These are phyloP conservation scores for Melastoma candidum DNA, from an alignment of 441 rosid genomes.

Conservation along the genomic window DNA sequence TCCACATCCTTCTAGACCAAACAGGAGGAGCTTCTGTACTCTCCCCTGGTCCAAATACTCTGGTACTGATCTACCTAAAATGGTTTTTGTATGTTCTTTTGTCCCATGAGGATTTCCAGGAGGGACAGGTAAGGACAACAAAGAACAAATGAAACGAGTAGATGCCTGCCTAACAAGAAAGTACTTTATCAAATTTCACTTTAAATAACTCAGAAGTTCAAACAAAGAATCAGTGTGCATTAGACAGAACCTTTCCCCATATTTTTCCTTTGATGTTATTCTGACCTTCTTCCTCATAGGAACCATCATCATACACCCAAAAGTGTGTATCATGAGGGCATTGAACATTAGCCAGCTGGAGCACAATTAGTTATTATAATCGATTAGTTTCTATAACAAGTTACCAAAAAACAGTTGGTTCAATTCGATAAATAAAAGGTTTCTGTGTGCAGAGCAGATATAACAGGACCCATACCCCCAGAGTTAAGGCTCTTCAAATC, in stretches of 20 bases:
- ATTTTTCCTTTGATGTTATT: slow-evolving; percentile 38
- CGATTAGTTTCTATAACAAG: slow-evolving; percentile 1
- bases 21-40: slow-evolving; percentile 59
- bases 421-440: too few relatives aligned
- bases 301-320: slow-evolving; percentile 41
- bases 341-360: slow-evolving; percentile 36
- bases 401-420: not conserved
- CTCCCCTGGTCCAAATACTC: slow-evolving; percentile 39
- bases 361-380: slow-evolving; percentile 5
- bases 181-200: slow-evolving; percentile 24
- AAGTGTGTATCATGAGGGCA: slow-evolving; percentile 38
- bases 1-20: slow-evolving; percentile 67
- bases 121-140: slow-evolving; percentile 15
- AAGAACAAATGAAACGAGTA: slow-evolving; percentile 15
- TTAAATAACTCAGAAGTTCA: slow-evolving; percentile 8
- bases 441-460: too few relatives aligned
- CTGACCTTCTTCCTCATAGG: slow-evolving; percentile 41
- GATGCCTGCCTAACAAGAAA: slow-evolving; percentile 17
- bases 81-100: slow-evolving; percentile 15
- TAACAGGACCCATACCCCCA: too few relatives aligned
- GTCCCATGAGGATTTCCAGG: slow-evolving; percentile 18
- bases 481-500: too few relatives aligned
- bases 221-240: too few relatives aligned
- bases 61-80: slow-evolving; percentile 32
- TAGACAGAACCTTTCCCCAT: slow-evolving; percentile 37